Evolutionary conservation across 805 yeast genomes (phyloP).

Genomic region (Zygosaccharomyces pseudorouxii): DNA sequence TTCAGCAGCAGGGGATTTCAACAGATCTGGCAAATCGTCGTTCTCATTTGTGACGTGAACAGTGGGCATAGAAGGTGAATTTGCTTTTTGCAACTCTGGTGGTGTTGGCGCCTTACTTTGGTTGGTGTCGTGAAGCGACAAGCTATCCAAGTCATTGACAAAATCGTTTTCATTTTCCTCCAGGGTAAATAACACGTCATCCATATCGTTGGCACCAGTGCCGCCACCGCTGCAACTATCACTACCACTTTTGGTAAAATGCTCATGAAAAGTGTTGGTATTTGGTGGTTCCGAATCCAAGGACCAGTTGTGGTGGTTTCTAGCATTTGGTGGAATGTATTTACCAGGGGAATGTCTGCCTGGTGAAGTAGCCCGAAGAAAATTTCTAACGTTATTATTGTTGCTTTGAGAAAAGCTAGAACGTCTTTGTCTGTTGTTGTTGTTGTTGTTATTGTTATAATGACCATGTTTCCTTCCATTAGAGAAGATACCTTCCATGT

Average conservation of each 20-base stretch:
- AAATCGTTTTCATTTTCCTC: conserved; percentile 36
- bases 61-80: conserved; percentile 3
- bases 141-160: conserved; percentile 25
- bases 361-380: conserved; percentile 9
- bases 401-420: conserved; percentile 17
- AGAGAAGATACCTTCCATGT: conserved; percentile 59
- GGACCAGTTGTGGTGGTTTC: conserved; percentile 29
- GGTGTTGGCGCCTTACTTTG: background rate
- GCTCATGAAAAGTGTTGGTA: conserved; percentile 22
- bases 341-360: conserved; percentile 45
- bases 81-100: conserved; percentile 2
- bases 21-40: conserved; percentile 30
- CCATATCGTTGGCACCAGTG: conserved; percentile 27
- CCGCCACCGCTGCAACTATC: conserved; percentile 16
- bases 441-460: conserved; percentile 12
- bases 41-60: conserved; percentile 6
- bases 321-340: conserved; percentile 68
- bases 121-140: conserved; percentile 16
- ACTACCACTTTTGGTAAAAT: conserved; percentile 12
- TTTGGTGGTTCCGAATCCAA: conserved; percentile 14
- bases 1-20: conserved; percentile 27
- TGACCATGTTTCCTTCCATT: conserved; percentile 32
- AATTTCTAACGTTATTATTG: conserved; percentile 20
- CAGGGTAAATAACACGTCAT: conserved; percentile 33
- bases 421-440: conserved; percentile 16